phyloP scores from a whole-genome alignment of 2,329 filamentous ascomycete species.

The Apiospora malaysiana region DNA sequence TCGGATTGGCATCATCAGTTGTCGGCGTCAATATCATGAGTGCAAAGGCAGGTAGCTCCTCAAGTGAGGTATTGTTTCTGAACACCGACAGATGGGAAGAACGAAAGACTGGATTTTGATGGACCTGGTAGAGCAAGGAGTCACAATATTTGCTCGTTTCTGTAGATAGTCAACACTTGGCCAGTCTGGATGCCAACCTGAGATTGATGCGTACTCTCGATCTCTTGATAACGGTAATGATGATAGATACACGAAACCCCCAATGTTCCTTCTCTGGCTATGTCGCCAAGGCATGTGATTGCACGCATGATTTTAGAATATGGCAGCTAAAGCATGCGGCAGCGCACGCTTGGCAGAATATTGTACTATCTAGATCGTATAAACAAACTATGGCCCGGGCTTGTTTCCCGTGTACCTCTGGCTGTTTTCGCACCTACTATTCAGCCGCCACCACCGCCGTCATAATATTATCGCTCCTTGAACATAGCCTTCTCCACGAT shows the following conservation, averaged over 20 bases:
- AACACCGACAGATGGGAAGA: neutral
- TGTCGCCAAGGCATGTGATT: neutral
- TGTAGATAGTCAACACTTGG: neutral
- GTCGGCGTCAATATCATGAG: neutral
- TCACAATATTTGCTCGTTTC: neutral
- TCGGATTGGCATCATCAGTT: neutral
- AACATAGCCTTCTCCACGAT: slow-evolving; percentile 70
- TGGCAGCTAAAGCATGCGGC: neutral
- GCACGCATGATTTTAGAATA: neutral
- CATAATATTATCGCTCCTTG: slow-evolving; percentile 27
- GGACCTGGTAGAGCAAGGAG: neutral
- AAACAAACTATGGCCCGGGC: neutral
- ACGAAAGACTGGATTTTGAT: neutral
- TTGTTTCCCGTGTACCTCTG: neutral
- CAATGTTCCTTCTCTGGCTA: neutral
- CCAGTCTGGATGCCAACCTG: neutral
- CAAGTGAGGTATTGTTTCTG: neutral
- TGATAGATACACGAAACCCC: neutral
- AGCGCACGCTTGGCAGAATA: neutral
- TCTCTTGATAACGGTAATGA: neutral
- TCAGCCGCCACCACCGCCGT: neutral
- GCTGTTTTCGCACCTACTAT: neutral
- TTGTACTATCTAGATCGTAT: slow-evolving; percentile 1
- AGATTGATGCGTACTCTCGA: neutral
- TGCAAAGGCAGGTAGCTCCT: neutral